Evolutionary conservation across 2,329 filamentous ascomycete species (phyloP).

Genomic region (Apiospora saccharicola): DNA sequence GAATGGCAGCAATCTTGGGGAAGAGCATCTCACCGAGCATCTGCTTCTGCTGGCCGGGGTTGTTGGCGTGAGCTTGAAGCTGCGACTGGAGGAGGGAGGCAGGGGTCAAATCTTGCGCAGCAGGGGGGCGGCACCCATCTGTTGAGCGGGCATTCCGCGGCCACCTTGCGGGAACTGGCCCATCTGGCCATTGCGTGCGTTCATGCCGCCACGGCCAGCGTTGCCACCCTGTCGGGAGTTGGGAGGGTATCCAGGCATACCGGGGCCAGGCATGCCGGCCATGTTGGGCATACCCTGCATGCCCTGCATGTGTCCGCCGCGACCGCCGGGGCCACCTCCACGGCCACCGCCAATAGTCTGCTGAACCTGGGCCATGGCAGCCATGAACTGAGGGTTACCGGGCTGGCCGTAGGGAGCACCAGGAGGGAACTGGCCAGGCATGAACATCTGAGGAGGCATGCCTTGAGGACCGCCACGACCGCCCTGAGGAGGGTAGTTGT

Average conservation of each 20-base stretch:
- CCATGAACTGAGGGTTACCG: constrained; percentile 80
- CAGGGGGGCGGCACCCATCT: constrained; percentile 45
- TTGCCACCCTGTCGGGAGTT: constrained; percentile 52
- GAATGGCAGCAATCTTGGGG: constrained; percentile 95
- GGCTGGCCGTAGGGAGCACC: constrained; percentile 81
- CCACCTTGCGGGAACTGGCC: constrained; percentile 36
- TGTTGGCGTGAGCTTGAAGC: constrained; percentile 56
- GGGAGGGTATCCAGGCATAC: constrained; percentile 65
- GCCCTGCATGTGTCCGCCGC: constrained; percentile 76
- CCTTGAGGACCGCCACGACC: constrained; percentile 85
- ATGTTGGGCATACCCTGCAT: constrained; percentile 68
- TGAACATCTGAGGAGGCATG: constrained; percentile 87
- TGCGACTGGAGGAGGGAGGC: constrained; percentile 62
- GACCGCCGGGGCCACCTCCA: constrained; percentile 65
- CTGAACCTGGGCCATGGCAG: constrained; percentile 82
- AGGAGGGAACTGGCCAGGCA: constrained; percentile 82
- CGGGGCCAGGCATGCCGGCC: constrained; percentile 60
- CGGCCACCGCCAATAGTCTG: constrained; percentile 66
- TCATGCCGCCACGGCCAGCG: constrained; percentile 48
- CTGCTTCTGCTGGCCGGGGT: constrained; percentile 91
- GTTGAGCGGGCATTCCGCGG: constrained; percentile 52
- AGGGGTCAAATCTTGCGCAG: constrained; percentile 48
- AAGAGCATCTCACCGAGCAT: constrained; percentile 97
- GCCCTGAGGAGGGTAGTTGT: constrained; percentile 81
- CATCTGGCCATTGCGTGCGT: constrained; percentile 49